phyloP scores from a whole-genome alignment of 78 protist genomes.

The Dictyostelium firmibasis region DNA sequence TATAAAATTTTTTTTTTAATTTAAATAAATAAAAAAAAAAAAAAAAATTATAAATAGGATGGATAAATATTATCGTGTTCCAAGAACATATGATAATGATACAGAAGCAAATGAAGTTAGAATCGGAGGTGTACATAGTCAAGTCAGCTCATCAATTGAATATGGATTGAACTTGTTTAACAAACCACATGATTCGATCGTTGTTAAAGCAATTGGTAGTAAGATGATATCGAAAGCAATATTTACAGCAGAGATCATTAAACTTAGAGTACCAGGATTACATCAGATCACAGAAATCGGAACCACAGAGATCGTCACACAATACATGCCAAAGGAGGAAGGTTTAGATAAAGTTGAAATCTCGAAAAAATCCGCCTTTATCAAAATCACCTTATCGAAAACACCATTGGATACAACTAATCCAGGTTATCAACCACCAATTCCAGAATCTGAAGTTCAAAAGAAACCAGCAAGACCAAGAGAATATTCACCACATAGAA shows the following conservation, averaged over 20 bases:
- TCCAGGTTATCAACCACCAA: constrained; percentile 68
- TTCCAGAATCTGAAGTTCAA: constrained; percentile 9
- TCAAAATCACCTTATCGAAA: constrained; percentile 42
- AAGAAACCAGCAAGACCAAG: constrained; percentile 7
- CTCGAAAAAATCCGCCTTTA: constrained; percentile 40
- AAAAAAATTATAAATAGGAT: background rate
- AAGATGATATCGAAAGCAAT: constrained; percentile 36
- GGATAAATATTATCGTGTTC: constrained; percentile 62
- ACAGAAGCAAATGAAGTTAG: constrained; percentile 75
- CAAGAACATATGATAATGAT: constrained; percentile 15
- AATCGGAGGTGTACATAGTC: constrained; percentile 18
- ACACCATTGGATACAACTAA: constrained; percentile 17
- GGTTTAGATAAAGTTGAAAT: constrained; percentile 69
- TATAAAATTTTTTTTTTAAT: no score
- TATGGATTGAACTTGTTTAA: constrained; percentile 51
- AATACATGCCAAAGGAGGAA: constrained; percentile 72
- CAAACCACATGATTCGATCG: constrained; percentile 12
- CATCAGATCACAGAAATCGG: constrained; percentile 73
- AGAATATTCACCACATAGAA: background rate
- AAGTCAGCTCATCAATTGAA: constrained; percentile 52
- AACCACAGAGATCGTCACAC: constrained; percentile 29
- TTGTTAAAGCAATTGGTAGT: constrained; percentile 63
- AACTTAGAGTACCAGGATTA: constrained; percentile 37
- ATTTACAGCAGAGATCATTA: constrained; percentile 59
- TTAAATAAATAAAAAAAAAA: background rate